These are phyloP conservation scores for Aspergillus sp. DNA, from an alignment of 2,329 filamentous ascomycete species.

Conservation along the genomic window DNA sequence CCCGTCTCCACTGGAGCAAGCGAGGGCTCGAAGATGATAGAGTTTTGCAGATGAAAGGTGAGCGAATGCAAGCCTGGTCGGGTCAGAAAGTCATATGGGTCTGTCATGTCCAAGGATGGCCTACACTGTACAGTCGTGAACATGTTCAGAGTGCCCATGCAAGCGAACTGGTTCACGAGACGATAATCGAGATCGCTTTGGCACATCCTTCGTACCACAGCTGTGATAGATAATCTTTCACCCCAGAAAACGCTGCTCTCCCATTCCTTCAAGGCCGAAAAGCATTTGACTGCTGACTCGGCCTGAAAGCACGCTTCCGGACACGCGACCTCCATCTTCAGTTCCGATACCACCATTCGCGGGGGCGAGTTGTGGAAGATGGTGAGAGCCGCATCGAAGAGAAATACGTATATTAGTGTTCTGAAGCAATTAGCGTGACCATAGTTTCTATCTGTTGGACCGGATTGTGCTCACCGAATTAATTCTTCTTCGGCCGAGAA, in stretches of 20 bases:
- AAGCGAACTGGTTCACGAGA: slow-evolving; percentile 13
- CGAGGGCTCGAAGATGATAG: slow-evolving; percentile 22
- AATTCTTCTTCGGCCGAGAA: slow-evolving; percentile 24
- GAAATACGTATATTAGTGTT: slow-evolving; percentile 24
- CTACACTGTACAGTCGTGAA: slow-evolving; percentile 24
- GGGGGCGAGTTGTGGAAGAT: slow-evolving; percentile 29
- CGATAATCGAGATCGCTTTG: slow-evolving; percentile 11
- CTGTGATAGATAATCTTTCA: slow-evolving; percentile 14
- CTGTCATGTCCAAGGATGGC: background rate
- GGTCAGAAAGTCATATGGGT: too few relatives aligned
- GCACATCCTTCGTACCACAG: slow-evolving; percentile 20
- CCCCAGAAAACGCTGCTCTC: slow-evolving; percentile 16
- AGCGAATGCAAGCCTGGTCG: slow-evolving; percentile 19
- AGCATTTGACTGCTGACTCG: slow-evolving; percentile 18
- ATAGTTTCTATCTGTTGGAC: background rate
- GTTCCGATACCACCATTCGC: slow-evolving; percentile 23
- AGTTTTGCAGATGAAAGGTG: slow-evolving; percentile 23
- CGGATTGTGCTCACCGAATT: slow-evolving; percentile 16
- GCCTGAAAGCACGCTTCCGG: slow-evolving; percentile 29
- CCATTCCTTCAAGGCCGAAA: slow-evolving; percentile 16
- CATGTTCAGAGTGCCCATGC: slow-evolving; percentile 22
- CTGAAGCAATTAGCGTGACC: slow-evolving; percentile 9
- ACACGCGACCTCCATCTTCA: slow-evolving; percentile 24
- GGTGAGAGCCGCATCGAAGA: slow-evolving; percentile 27
- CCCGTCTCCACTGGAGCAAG: slow-evolving; percentile 20